Evolutionary conservation across 2,329 filamentous ascomycete species (phyloP).

Genomic region (Calonectria pauciramosa): DNA sequence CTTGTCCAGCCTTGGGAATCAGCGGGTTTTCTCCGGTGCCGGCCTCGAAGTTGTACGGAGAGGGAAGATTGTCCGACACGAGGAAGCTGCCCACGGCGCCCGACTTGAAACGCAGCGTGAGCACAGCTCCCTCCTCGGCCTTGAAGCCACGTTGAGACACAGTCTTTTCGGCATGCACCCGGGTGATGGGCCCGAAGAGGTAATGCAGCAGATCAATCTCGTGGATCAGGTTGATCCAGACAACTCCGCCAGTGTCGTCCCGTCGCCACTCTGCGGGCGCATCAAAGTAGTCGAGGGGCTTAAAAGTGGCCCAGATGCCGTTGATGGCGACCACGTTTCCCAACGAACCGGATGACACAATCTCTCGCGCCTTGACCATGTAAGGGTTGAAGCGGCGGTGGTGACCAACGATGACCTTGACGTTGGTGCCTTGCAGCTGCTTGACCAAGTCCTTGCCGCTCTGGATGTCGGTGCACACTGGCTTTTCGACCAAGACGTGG

Average conservation of each 20-base stretch:
- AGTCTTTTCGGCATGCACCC: conserved; percentile 65
- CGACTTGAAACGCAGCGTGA: conserved; percentile 65
- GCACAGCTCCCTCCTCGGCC: conserved; percentile 69
- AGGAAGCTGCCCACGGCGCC: conserved; percentile 71
- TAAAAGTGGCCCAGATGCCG: conserved; percentile 67
- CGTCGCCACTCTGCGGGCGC: conserved; percentile 63
- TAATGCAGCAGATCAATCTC: conserved; percentile 71
- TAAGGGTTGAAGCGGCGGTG: conserved; percentile 73
- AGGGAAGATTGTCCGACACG: conserved; percentile 64
- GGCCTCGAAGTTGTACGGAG: conserved; percentile 67
- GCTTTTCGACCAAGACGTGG: conserved; percentile 71
- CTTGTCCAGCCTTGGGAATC: conserved; percentile 58
- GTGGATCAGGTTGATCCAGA: conserved; percentile 73
- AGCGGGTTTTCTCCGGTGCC: conserved; percentile 71
- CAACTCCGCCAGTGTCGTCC: conserved; percentile 57
- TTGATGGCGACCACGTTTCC: conserved; percentile 66
- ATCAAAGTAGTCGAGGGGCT: conserved; percentile 66
- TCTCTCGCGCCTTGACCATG: conserved; percentile 62
- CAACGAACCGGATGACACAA: conserved; percentile 55
- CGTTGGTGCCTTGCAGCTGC: conserved; percentile 42
- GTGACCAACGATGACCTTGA: conserved; percentile 69
- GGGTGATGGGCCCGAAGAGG: conserved; percentile 65
- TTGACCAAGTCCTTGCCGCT: conserved; percentile 51
- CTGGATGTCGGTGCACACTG: conserved; percentile 59
- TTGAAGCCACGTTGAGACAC: conserved; percentile 58